Percentiles rank a stretch among this genome's conserved stretches.
These are phyloP conservation scores for Didymella segeticola DNA, from an alignment of 2,329 filamentous ascomycete genomes.

Conservation along the genomic window DNA sequence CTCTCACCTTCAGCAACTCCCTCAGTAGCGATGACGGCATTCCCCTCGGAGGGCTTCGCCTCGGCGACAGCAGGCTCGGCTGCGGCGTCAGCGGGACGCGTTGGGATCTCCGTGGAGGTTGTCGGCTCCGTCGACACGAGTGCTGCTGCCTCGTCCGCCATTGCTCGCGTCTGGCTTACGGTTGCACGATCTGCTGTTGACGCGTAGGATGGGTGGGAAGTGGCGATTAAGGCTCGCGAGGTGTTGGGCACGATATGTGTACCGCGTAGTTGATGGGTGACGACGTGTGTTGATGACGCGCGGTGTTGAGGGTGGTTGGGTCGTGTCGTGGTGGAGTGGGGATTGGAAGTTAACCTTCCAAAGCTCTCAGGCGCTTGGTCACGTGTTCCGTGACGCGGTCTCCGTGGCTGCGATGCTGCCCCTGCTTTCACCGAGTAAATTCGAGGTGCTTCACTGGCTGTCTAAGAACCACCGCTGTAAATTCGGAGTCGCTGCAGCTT, in stretches of 20 bases:
- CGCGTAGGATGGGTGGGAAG: constrained; percentile 42
- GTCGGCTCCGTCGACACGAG: constrained; percentile 34
- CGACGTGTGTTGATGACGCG: constrained; percentile 42
- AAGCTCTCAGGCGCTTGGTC: constrained; percentile 14
- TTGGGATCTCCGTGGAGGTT: constrained; percentile 38
- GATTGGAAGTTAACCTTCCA: constrained; percentile 33
- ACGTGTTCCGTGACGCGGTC: constrained; percentile 30
- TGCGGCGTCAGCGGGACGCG: constrained; percentile 39
- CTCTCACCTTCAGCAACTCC: constrained; percentile 42
- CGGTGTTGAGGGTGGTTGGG: constrained; percentile 45
- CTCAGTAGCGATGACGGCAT: constrained; percentile 36
- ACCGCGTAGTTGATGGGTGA: constrained; percentile 42
- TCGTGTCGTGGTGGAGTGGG: constrained; percentile 38
- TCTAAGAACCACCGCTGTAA: constrained; percentile 15
- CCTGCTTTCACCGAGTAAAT: constrained; percentile 23
- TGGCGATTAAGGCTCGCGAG: constrained; percentile 40
- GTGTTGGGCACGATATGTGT: constrained; percentile 34
- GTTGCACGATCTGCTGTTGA: constrained; percentile 42
- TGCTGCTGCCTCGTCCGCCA: constrained; percentile 46
- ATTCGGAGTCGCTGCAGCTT: constrained; percentile 32
- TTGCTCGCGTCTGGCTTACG: constrained; percentile 42
- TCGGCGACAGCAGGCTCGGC: constrained; percentile 38
- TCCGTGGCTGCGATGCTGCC: constrained; percentile 21
- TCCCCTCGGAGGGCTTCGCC: constrained; percentile 35
- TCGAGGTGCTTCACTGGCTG: constrained; percentile 27